Base-by-base conservation (phyloP, 768 basidiomycete species). In the Tulasnella sp. region DNA sequence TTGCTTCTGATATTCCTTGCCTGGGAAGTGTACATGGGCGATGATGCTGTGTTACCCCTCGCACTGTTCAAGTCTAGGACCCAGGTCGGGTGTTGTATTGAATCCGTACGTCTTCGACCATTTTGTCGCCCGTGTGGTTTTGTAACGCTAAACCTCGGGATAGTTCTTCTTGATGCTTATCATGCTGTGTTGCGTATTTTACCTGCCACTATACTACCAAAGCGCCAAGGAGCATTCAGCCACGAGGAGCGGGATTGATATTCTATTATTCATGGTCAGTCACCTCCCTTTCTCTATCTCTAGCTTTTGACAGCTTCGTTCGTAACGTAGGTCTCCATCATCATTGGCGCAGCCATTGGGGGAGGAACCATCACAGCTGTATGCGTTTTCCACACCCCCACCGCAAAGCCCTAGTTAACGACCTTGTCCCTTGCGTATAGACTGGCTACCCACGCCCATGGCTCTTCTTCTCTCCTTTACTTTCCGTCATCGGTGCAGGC, bases 31-130 rank as follows among this genome's bases (percentile, higher is more conserved):
- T 60, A 62, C 61, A 55, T 69, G 29, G 67, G 69, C 39, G 68
- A 71, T 1, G 55, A 57, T 14, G 55, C 72, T 2, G 67, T 73
- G 63, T 67, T 74, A 40, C 69, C 68, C 12, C 49, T 70, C 15
- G 14, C 27, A 6, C 60, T 72, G 34, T 66, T 73, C 57, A 64
- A 61, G 36, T 63, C 66, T 15, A 59, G 68, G 11, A 67, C 67
- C 6, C 62, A 64, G 49, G 32, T 68, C n/a, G 67, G 67, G 7
- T 59, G 63, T 7, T 62, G 62, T 39, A 49, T 61, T 8, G 57
- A 58, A 27, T 32, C 52, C 19, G 62, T 63, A 36, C 50, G 57
- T 49, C 2, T 45, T 5, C 2, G 32, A 14, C 35, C 1, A 19
- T 31, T 43, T 48, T 12, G 3, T 12, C 31, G 12, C 9, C 1